Base-by-base conservation (phyloP, 176 grass and related monocot genomes). In the Elaeis guineensis region DNA sequence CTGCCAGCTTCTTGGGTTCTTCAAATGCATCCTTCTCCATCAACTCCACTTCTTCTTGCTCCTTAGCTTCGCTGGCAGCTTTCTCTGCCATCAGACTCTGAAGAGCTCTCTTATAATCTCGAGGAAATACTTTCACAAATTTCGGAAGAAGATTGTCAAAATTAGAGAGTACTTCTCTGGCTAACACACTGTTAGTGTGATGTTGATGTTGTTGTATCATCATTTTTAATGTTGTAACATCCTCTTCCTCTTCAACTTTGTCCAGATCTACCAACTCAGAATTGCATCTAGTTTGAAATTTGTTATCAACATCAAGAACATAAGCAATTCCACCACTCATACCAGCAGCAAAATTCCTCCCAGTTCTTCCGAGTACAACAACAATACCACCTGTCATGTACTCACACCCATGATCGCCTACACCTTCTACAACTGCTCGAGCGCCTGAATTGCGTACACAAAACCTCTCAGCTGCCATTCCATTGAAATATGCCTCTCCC, bases 391-490 rank as follows among this genome's bases (percentile, higher is more conserved):
- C 93, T 57, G 93, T 98, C 93, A 98, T 98, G 70, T 98, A 98
- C 82, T 98, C 93, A 6, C 93, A 98, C 59, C 93, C 93, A 78
- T 98, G 93, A 69, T 98, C 93, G 16, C 93, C 93, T 65, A 98
- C 78, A 61, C 93, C 93, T 82, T 98, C 93, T 54, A 98, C 87
- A 23, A 98, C 93, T 71, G 93, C 85, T 67, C 74, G 68, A 67
- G 93, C 93, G 85, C 93, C 93, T 58, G 93, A 98, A 76, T 98
- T 98, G 2, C 93, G 81, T 50, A 98, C 93, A 26, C 87, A 92
- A 67, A 98, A 98, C 53, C 93, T 88, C 81, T 98, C 93, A 58
- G 93, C 87, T 50, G 93, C 93, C 93, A 98, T 92, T 55, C 93
- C 93, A 62, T 92, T 98, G 56, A 98, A 92, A 75, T 98, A 98